Evolutionary conservation across 2,329 filamentous ascomycete genomes (phyloP).

Genomic region (Blastomyces percursus): DNA sequence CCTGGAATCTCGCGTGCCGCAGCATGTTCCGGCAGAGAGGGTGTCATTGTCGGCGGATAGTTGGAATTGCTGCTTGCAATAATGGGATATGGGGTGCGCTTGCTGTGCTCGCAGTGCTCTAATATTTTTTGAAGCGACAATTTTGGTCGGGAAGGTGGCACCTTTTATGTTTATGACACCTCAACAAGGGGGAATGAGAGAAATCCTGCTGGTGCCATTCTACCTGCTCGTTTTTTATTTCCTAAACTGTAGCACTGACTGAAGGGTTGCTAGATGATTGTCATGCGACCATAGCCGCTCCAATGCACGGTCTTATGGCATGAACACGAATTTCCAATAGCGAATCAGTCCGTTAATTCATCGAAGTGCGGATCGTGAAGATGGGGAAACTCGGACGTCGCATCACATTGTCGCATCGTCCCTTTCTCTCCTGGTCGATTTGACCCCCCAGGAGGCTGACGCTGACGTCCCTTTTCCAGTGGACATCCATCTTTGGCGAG

Average conservation of each 20-base stretch:
- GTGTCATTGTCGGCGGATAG: too few relatives aligned
- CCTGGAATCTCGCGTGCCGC: too few relatives aligned
- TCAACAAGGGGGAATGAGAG: too few relatives aligned
- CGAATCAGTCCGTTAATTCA: background rate
- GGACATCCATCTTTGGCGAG: background rate
- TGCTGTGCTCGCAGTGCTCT: too few relatives aligned
- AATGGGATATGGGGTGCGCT: too few relatives aligned
- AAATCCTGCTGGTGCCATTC: too few relatives aligned
- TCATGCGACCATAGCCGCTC: background rate
- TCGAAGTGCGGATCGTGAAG: background rate
- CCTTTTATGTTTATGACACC: too few relatives aligned
- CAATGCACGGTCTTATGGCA: background rate
- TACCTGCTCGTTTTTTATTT: background rate
- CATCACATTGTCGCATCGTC: background rate
- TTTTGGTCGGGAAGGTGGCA: too few relatives aligned
- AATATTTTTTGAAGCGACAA: too few relatives aligned
- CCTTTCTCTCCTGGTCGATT: background rate
- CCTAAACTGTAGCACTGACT: background rate
- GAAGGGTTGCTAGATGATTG: conserved; percentile 1
- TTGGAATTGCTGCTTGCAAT: too few relatives aligned
- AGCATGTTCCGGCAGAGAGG: too few relatives aligned
- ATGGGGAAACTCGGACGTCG: background rate
- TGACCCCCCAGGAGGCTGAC: background rate
- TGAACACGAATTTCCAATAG: background rate
- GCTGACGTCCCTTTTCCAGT: background rate